Evolutionary conservation across 441 rosid genomes (phyloP), one percentile per base, ranked within the genome.

Genomic region (Isatis lusitanica): DNA sequence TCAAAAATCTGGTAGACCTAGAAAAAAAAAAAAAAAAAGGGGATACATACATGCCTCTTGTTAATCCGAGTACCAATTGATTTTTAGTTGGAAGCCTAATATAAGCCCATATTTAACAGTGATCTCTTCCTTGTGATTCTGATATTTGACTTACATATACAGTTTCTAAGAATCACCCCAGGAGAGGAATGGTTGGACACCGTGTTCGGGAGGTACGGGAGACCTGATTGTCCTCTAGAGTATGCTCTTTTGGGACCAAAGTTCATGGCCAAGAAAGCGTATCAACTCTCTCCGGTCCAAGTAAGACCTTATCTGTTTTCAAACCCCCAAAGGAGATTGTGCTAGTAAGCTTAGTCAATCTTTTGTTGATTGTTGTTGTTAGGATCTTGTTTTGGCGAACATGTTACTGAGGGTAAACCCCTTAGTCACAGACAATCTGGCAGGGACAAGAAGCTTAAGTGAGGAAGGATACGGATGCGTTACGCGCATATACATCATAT

Each of bases 311-410:
- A 5, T 55, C 35, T 55, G 1, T 3, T 28, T 26, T 0, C 9
- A 38, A 38, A 2, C 52, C 52, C 52, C 9, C 52, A 66, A 13
- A 7, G 5, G 50, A 6, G 47, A 38, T 9, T 36, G 5, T 66
- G 52, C 26, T 53, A 28, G 38, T 39, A 9, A 67, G 28, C 4
- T 46, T 1, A 16, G 11, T 7, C 26, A 47, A 16, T 48, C 12
- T 48, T 18, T 7, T 47, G 13, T 48, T 18, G 28, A 4, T 9
- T 17, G 13, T 4, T 48, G 13, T 5, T 48, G 53, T 38, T 38
- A 86, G 88, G 86, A 86, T 82, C 36, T 74, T 13, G 83, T 76
- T 43, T 40, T 83, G 69, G 81, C 79, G 6, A 84, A 70, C 75
- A 24, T 48, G n/a, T 48, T 84, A 52, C 8, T 51, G 26, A 82